Conservation (phyloP, 2,329 filamentous ascomycete genomes). For the Teratosphaeria epicoccoides region DNA sequence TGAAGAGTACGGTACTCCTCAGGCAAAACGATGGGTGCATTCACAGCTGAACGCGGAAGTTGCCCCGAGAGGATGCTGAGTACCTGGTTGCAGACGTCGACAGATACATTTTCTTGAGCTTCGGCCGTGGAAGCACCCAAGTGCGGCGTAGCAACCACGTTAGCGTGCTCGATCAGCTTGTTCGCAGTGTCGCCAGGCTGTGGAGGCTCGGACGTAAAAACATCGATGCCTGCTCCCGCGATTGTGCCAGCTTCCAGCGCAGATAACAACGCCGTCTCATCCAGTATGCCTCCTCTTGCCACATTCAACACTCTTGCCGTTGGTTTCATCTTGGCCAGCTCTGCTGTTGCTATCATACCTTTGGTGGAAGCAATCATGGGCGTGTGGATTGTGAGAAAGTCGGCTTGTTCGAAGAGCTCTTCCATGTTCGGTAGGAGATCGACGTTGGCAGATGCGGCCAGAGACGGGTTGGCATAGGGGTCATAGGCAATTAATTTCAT, state of each 20-base stretch:
- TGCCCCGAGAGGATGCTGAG: slow-evolving; percentile 61
- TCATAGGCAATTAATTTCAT: slow-evolving; percentile 69
- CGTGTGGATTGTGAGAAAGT: slow-evolving; percentile 74
- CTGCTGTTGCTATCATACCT: slow-evolving; percentile 57
- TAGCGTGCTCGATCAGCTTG: slow-evolving; percentile 55
- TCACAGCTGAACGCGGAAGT: slow-evolving; percentile 62
- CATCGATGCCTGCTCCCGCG: slow-evolving; percentile 67
- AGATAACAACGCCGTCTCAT: slow-evolving; percentile 60
- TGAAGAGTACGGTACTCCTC: slow-evolving; percentile 70
- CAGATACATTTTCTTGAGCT: slow-evolving; percentile 58
- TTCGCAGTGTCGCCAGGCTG: slow-evolving; percentile 48
- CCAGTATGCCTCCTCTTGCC: slow-evolving; percentile 68
- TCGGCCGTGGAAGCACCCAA: slow-evolving; percentile 70
- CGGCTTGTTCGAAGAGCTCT: slow-evolving; percentile 52
- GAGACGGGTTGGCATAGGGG: slow-evolving; percentile 64
- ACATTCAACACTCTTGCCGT: slow-evolving; percentile 69
- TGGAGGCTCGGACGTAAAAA: slow-evolving; percentile 67
- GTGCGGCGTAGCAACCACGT: slow-evolving; percentile 68
- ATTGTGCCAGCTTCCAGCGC: slow-evolving; percentile 62
- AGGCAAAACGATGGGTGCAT: slow-evolving; percentile 69
- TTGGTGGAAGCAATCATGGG: slow-evolving; percentile 67
- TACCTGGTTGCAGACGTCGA: slow-evolving; percentile 74
- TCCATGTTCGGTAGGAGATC: slow-evolving; percentile 22
- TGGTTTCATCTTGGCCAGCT: slow-evolving; percentile 61
- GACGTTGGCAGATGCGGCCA: slow-evolving; percentile 59